A percentile compares a stretch with the other conserved stretches of the same genome.
Evolutionary conservation across 75 land plant species (phyloP).

Genomic region (Ceratopteris richardii): DNA sequence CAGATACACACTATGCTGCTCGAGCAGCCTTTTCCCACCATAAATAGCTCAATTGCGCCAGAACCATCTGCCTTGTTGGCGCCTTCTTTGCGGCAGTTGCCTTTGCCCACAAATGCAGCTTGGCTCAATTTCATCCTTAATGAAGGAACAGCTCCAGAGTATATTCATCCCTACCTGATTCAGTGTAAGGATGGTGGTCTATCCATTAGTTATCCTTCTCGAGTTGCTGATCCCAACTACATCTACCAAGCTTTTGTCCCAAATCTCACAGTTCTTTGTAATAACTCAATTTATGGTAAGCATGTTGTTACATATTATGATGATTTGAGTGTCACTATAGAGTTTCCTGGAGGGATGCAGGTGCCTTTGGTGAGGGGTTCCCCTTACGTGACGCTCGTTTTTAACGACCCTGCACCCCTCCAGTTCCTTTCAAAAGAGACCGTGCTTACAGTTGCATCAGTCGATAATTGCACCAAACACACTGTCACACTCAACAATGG

Average conservation of each 20-base stretch:
- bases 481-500: conserved; percentile 21
- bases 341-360: conserved; percentile 31
- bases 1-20: too few species aligned
- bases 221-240: conserved; percentile 7
- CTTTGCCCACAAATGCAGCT: conserved; percentile 22
- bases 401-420: conserved; percentile 8
- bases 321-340: conserved; percentile 52
- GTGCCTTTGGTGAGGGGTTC: conserved; percentile 34
- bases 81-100: too few species aligned
- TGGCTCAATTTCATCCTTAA: conserved; percentile 33
- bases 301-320: conserved; percentile 22
- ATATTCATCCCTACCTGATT: conserved; percentile 31
- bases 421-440: conserved; percentile 5
- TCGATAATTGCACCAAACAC: too few species aligned
- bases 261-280: conserved; percentile 13
- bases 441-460: neutral
- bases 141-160: conserved; percentile 20
- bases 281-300: too few species aligned
- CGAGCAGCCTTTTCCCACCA: too few species aligned
- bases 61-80: too few species aligned
- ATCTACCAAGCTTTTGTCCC: conserved; percentile 22
- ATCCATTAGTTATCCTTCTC: conserved; percentile 21
- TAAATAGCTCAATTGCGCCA: too few species aligned
- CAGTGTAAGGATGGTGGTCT: conserved; percentile 13
- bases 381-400: conserved; percentile 26